Evolutionary conservation across 108 stramenopile genomes (phyloP), one percentile per base, ranked within the genome.

Genomic region (Cyclostephanos invisitatus): DNA sequence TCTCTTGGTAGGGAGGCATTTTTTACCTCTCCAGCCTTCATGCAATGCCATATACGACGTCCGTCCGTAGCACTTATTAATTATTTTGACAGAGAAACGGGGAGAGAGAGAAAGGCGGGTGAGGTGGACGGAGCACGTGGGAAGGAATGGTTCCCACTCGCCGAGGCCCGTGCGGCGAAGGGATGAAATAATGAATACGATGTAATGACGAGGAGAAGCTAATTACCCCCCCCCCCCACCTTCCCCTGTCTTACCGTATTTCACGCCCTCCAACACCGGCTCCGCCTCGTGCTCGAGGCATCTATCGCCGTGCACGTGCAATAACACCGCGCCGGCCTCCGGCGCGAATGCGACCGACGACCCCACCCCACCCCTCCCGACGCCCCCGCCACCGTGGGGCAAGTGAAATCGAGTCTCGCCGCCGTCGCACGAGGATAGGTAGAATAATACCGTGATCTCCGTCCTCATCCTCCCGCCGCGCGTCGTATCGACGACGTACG

Each of bases 211-310:
- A n/a, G n/a, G n/a, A n/a, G n/a, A n/a, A n/a, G n/a, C n/a, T n/a
- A n/a, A n/a, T n/a, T n/a, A n/a, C n/a, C n/a, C n/a, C 44, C 12
- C 40, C 7, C 40, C 40, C 40, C 40, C 40, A 1, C 93, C 92
- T 1, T 90, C 90, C 29, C 22, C 40, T 46, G 87, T 68, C 54
- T 95, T 64, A 18, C 95, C 88, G 59, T 96, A 97, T 73, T 97
- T 97, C 36, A 85, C 75, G 15, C 96, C 96, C 42, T 74, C 77
- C 32, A 66, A 20, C 3, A 97, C 96, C 7, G 77, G 75, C 14
- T 95, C 93, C n/a, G 91, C 96, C 69, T 94, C 93, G 67, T 97
- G 96, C 51, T 89, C 85, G 42, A 97, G 67, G 68, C 96, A 97
- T 24, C 78, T 84, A 57, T 85, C 88, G 9, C 96, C 96, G 62